These are phyloP conservation scores for Termitomyces sp. DNA, from an alignment of 768 basidiomycete genomes.

Conservation along the genomic window DNA sequence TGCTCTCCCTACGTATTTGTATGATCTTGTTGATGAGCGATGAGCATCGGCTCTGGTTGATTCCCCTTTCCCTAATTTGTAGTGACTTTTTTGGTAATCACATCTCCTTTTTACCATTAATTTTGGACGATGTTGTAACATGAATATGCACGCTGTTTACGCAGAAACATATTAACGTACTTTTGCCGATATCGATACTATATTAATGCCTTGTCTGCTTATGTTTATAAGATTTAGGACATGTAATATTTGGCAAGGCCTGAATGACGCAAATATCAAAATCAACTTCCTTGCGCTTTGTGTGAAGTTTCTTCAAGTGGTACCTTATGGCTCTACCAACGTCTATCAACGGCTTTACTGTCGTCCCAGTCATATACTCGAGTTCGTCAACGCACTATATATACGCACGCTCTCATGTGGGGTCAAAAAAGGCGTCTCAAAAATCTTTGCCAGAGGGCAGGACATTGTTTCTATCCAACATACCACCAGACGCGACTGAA, in stretches of 20 bases:
- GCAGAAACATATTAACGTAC: not conserved
- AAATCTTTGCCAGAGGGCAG: constrained; percentile 43
- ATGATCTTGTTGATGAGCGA: constrained; percentile 8
- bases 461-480: constrained; percentile 84
- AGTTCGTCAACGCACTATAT: constrained; percentile 56
- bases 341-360: constrained; percentile 42
- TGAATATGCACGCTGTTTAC: constrained; percentile 2
- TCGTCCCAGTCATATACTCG: constrained; percentile 39
- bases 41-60: not conserved
- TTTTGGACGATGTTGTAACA: constrained; percentile 10
- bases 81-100: constrained; percentile 6
- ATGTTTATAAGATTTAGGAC: not conserved
- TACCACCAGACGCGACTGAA: constrained; percentile 85
- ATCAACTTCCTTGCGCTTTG: no score
- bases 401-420: constrained; percentile 67
- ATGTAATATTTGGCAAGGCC: not conserved
- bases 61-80: not conserved
- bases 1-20: constrained; percentile 12
- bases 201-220: not conserved
- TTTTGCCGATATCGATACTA: not conserved
- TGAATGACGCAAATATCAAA: constrained; percentile 5
- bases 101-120: constrained; percentile 1
- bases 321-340: constrained; percentile 22
- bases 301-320: no score
- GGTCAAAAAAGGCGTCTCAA: constrained; percentile 34